Base-by-base conservation (phyloP, 2,329 filamentous ascomycete genomes). In the Ophiostoma tasmaniense region DNA sequence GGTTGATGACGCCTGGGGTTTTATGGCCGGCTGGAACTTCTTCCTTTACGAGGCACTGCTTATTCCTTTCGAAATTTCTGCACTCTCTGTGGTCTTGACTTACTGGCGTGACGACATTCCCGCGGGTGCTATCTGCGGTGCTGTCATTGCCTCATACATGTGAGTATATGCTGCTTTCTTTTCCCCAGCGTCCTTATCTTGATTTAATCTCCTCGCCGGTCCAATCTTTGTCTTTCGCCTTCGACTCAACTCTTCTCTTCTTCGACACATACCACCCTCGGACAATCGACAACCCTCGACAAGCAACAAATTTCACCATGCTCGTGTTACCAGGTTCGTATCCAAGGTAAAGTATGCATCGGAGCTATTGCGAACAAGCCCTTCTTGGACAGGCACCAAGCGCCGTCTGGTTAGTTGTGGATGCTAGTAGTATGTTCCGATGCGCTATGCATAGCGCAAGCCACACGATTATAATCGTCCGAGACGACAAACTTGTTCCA, bases 1-100 rank as follows among this genome's bases (percentile, higher is more conserved):
- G 84, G 85, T 86, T 11, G 87, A 90, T 75, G 87, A 89, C n/a
- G 81, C 87, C 11, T 79, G 86, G 25, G 87, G 87, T 42, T 89
- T 89, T 73, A 82, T 81, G 75, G 80, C 77, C 20, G 79, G 78
- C 28, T 80, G 78, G 78, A 80, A 80, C 71, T 81, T 80, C 72
- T 81, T 80, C 68, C 73, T 80, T 28, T 80, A 79, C 73, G 78
- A 80, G 69, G 79, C 79, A 1, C 74, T 76, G 64, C 74, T 80
- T 1, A 80, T 80, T 61, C 79, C 79, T 2, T 81, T 78, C 71
- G 79, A 81, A 72, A 80, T 81, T 61, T 77, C 77, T 1, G 79
- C 79, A 17, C 72, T 80, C 65, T 76, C 80, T 75, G 69, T 77
- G 73, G 80, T 80, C 3, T 76, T 84, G 39, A 76, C 76, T 6